A percentile compares a stretch with the other conserved stretches of the same genome.
Conservation (phyloP, 176 grass and related monocot genomes). For the Ensete glaucum region DNA sequence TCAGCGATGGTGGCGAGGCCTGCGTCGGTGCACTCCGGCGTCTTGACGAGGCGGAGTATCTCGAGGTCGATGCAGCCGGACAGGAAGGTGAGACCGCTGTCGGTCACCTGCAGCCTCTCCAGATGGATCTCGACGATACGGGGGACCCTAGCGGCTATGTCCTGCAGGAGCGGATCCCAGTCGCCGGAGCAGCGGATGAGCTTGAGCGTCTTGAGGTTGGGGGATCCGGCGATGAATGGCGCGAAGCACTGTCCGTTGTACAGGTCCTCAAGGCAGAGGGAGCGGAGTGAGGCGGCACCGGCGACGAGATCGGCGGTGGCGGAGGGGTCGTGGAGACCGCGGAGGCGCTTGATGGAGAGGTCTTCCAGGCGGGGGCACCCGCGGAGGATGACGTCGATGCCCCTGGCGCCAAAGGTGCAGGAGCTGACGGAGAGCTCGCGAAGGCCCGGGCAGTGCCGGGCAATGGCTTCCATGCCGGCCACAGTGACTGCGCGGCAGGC, state of each 20-base stretch:
- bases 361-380: constrained; percentile 59
- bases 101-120: constrained; percentile 86
- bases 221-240: constrained; percentile 61
- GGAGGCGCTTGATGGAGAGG: constrained; percentile 80
- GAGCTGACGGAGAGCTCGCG: constrained; percentile 79
- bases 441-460: constrained; percentile 29
- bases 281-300: constrained; percentile 33
- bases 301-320: constrained; percentile 27
- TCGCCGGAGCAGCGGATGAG: constrained; percentile 79
- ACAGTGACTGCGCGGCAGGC: constrained; percentile 63
- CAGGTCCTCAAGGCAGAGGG: constrained; percentile 81
- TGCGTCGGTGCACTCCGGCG: constrained; percentile 72
- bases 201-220: constrained; percentile 67
- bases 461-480: constrained; percentile 48
- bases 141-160: constrained; percentile 29
- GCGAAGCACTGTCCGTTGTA: constrained; percentile 79
- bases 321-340: constrained; percentile 56
- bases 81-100: constrained; percentile 59
- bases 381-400: constrained; percentile 52
- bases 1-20: constrained; percentile 58
- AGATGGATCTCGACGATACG: constrained; percentile 74
- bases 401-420: constrained; percentile 78
- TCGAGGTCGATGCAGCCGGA: constrained; percentile 50
- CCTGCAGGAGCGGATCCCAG: constrained; percentile 66
- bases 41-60: constrained; percentile 82